Conservation (phyloP, 768 basidiomycete genomes). For the Saitozyma podzolica region DNA sequence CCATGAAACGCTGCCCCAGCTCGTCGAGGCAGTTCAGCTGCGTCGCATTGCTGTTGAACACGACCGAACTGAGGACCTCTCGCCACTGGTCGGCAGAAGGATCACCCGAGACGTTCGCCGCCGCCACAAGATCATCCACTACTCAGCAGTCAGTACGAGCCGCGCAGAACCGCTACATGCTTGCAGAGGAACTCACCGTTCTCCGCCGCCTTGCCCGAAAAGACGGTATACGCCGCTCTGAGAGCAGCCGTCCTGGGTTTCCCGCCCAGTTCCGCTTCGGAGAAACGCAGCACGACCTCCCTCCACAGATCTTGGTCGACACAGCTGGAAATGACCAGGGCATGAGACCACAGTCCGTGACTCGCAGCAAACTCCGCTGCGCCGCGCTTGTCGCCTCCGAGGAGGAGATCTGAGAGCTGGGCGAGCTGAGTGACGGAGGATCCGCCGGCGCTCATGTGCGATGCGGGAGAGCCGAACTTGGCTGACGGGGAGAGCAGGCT, state of each 20-base stretch:
- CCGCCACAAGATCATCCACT: slow-evolving; percentile 53
- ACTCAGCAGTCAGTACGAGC: slow-evolving; percentile 11
- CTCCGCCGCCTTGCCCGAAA: slow-evolving; percentile 73
- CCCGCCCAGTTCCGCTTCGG: slow-evolving; percentile 69
- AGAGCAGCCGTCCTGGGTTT: slow-evolving; percentile 45
- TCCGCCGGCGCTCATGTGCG: too few relatives aligned
- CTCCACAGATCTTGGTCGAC: slow-evolving; percentile 93
- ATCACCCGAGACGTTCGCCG: slow-evolving; percentile 62
- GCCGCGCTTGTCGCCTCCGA: slow-evolving; percentile 78
- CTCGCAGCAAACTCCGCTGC: slow-evolving; percentile 88
- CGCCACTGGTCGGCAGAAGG: slow-evolving; percentile 72
- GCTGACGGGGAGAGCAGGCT: background rate
- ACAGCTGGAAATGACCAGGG: slow-evolving; percentile 88
- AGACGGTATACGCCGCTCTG: slow-evolving; percentile 71
- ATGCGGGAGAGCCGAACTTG: slow-evolving; percentile 4
- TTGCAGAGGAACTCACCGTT: slow-evolving; percentile 60
- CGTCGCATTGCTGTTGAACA: slow-evolving; percentile 66
- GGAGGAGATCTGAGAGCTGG: slow-evolving; percentile 59
- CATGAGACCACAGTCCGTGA: slow-evolving; percentile 90
- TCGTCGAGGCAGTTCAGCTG: slow-evolving; percentile 73
- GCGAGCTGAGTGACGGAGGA: slow-evolving; percentile 22
- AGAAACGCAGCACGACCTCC: slow-evolving; percentile 81
- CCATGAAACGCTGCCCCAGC: slow-evolving; percentile 76
- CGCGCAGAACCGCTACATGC: background rate
- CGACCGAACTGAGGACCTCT: slow-evolving; percentile 79